These are phyloP conservation scores for Austroboletus niveus DNA, from an alignment of 1,284 basidiomycete genomes.

Conservation along the genomic window DNA sequence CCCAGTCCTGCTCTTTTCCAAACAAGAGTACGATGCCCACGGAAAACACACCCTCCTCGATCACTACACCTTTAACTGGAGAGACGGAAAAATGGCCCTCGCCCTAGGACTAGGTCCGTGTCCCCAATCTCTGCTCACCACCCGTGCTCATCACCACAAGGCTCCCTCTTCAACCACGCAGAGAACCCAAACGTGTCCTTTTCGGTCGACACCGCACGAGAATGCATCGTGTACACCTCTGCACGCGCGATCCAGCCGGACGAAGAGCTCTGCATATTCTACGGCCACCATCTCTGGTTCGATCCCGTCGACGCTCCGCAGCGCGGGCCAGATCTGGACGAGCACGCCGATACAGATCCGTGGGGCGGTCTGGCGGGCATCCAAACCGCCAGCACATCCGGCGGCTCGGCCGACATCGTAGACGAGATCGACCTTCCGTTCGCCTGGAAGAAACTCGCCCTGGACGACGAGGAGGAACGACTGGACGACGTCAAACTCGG, in stretches of 20 bases:
- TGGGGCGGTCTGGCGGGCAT: slow-evolving; percentile 47
- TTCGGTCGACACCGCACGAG: slow-evolving; percentile 47
- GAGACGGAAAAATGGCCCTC: slow-evolving; percentile 79
- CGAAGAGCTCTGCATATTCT: slow-evolving; percentile 82
- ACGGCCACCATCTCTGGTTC: slow-evolving; percentile 71
- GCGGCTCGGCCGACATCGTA: slow-evolving; percentile 40
- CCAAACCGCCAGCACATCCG: slow-evolving; percentile 27
- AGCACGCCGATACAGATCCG: slow-evolving; percentile 26
- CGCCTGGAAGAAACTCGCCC: slow-evolving; percentile 51
- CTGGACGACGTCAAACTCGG: slow-evolving; percentile 56
- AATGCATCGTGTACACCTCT: slow-evolving; percentile 70
- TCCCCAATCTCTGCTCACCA: not conserved
- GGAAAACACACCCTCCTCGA: slow-evolving; percentile 75
- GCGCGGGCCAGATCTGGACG: slow-evolving; percentile 16
- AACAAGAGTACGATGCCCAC: slow-evolving; percentile 69
- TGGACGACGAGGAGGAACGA: slow-evolving; percentile 58
- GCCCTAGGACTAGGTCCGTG: slow-evolving; percentile 80
- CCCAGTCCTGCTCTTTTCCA: slow-evolving; percentile 79
- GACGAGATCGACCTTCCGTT: slow-evolving; percentile 63
- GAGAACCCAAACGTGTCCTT: slow-evolving; percentile 72
- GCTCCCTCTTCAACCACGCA: slow-evolving; percentile 82
- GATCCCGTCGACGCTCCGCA: slow-evolving; percentile 34
- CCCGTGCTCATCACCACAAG: slow-evolving; percentile 34
- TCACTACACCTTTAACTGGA: slow-evolving; percentile 86
- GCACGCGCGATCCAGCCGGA: slow-evolving; percentile 49